phyloP scores from a whole-genome alignment of 1,284 basidiomycete genomes.

The Kalmanozyma brasiliensis region DNA sequence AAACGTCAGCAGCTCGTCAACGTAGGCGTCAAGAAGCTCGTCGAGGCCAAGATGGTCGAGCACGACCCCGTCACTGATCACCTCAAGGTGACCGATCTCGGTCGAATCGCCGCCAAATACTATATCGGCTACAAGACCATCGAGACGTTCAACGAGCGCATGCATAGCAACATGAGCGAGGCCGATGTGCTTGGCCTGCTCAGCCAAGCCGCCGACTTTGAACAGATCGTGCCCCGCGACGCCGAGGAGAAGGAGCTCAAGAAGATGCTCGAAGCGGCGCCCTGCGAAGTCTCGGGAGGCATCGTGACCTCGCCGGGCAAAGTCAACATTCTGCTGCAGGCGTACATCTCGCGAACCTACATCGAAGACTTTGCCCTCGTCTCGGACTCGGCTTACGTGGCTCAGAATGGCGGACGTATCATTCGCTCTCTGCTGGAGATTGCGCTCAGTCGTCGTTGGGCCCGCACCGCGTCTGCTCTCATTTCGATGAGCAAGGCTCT shows the following conservation, averaged over 20 bases:
- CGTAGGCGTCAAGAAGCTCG: constrained; percentile 78
- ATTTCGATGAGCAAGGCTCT: constrained; percentile 86
- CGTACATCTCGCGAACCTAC: constrained; percentile 81
- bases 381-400: constrained; percentile 88
- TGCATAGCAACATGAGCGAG: constrained; percentile 88
- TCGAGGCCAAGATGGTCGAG: constrained; percentile 84
- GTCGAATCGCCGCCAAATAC: constrained; percentile 94
- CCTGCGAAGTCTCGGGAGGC: constrained; percentile 74
- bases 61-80: constrained; percentile 76
- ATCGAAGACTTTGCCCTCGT: constrained; percentile 96
- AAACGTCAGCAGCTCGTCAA: constrained; percentile 81
- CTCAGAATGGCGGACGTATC: constrained; percentile 88
- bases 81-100: constrained; percentile 84
- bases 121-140: constrained; percentile 90
- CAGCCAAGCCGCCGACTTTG: constrained; percentile 92
- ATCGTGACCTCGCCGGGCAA: constrained; percentile 85
- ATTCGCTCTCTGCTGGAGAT: constrained; percentile 93
- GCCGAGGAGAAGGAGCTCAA: constrained; percentile 87
- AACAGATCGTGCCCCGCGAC: constrained; percentile 93
- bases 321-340: constrained; percentile 95
- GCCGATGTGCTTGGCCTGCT: constrained; percentile 90
- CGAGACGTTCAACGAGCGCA: constrained; percentile 85
- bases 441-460: constrained; percentile 90
- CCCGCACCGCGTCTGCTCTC: constrained; percentile 80
- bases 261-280: constrained; percentile 74